Conservation (phyloP, 306 rosid species). For the Cajanus cajan region DNA sequence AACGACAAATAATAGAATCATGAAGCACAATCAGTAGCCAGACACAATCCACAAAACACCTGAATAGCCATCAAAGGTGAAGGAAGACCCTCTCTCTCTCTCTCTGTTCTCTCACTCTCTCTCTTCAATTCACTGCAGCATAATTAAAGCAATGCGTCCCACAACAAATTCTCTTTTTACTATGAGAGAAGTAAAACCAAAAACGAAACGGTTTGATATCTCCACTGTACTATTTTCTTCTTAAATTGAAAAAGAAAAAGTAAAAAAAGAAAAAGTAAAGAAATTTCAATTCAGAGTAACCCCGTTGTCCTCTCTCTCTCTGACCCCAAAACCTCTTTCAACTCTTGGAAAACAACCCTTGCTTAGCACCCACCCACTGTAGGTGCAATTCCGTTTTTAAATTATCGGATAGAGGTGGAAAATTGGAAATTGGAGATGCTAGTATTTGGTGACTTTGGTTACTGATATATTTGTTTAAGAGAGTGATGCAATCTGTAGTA, state of each 20-base stretch:
- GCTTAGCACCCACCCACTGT: constrained; percentile 37
- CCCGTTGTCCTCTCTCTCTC: not conserved
- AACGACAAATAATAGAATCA: constrained; percentile 16
- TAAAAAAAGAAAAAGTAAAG: not conserved
- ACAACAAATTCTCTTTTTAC: constrained; percentile 41
- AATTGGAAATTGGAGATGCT: not conserved
- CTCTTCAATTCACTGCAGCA: constrained; percentile 22
- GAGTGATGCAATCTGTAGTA: too few species aligned
- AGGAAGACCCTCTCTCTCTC: constrained; percentile 2
- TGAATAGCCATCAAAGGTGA: constrained; percentile 31
- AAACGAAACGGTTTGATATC: constrained; percentile 29
- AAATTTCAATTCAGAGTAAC: not conserved
- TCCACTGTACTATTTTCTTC: constrained; percentile 29
- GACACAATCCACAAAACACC: constrained; percentile 36
- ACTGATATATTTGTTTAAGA: not conserved
- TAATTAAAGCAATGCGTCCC: constrained; percentile 41
- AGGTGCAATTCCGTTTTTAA: not conserved
- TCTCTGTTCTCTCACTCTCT: constrained; percentile 13
- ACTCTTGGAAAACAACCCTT: constrained; percentile 4
- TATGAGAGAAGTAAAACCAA: constrained; percentile 39
- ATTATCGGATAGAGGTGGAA: not conserved
- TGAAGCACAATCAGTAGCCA: constrained; percentile 14
- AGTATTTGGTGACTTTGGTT: not conserved
- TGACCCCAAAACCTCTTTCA: not conserved
- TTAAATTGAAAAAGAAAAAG: constrained; percentile 13